Evolutionary conservation across 345 rosid species (phyloP).

Genomic region (Litchi chinensis): DNA sequence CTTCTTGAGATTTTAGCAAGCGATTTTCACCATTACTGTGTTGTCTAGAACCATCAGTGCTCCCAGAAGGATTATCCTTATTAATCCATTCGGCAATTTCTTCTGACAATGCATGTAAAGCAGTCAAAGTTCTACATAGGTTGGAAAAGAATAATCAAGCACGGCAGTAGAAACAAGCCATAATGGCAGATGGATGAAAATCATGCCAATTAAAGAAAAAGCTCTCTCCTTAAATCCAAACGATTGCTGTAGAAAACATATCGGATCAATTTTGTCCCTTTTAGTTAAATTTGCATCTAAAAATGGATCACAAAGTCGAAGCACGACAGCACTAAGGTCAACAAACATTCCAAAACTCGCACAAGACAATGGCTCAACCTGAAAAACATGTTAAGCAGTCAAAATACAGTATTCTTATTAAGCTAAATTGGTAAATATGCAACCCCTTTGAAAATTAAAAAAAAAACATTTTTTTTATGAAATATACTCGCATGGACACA

Average conservation of each 20-base stretch:
- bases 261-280: constrained; percentile 87
- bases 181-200: constrained; percentile 1
- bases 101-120: constrained; percentile 88
- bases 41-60: constrained; percentile 30
- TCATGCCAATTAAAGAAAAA: background rate
- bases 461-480: background rate
- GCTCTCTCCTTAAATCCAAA: constrained; percentile 78
- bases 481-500: background rate
- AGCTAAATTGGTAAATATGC: background rate
- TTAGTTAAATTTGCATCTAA: constrained; percentile 75
- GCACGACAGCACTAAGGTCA: constrained; percentile 96
- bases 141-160: constrained; percentile 25
- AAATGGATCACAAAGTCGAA: constrained; percentile 88
- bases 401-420: background rate
- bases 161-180: constrained; percentile 19
- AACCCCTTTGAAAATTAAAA: constrained; percentile 4
- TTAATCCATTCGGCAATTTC: constrained; percentile 84
- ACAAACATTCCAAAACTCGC: constrained; percentile 99
- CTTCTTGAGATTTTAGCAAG: constrained; percentile 72
- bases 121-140: constrained; percentile 70
- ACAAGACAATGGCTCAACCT: constrained; percentile 94
- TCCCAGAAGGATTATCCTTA: constrained; percentile 42
- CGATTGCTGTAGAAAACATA: constrained; percentile 72
- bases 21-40: constrained; percentile 50
- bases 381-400: constrained; percentile 30